A percentile compares a stretch with the other conserved stretches of the same genome.
Evolutionary conservation across 192 early-diverging fungal genomes (phyloP).

Genomic region (Coemansia sp.): DNA sequence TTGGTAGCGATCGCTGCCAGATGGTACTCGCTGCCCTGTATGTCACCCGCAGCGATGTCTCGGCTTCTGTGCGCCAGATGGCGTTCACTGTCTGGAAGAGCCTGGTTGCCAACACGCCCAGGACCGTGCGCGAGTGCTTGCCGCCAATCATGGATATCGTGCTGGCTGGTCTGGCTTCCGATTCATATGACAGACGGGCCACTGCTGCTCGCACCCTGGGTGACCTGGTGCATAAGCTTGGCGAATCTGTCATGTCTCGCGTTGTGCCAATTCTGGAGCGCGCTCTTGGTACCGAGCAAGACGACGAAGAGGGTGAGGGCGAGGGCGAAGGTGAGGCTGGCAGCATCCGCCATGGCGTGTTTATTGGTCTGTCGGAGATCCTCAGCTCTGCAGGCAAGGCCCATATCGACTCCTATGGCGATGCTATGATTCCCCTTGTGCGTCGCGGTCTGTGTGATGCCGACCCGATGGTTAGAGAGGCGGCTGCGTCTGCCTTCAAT

Average conservation of each 20-base stretch:
- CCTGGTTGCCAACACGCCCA: conserved; percentile 93
- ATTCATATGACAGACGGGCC: conserved; percentile 73
- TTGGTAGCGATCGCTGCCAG: conserved; percentile 84
- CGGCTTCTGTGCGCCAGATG: conserved; percentile 80
- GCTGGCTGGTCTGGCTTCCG: conserved; percentile 71
- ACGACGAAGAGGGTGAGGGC: conserved; percentile 6
- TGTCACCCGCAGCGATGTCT: conserved; percentile 82
- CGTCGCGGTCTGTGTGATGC: conserved; percentile 81
- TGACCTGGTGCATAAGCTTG: conserved; percentile 92
- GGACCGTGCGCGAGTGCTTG: conserved; percentile 93
- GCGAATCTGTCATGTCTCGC: conserved; percentile 81
- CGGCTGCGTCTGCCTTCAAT: conserved; percentile 91
- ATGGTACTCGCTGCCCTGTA: conserved; percentile 86
- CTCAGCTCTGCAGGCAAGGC: conserved; percentile 79
- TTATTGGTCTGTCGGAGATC: conserved; percentile 88
- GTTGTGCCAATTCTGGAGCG: conserved; percentile 89
- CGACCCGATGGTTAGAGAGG: conserved; percentile 83
- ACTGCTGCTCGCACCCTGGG: conserved; percentile 89
- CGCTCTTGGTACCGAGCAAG: conserved; percentile 52
- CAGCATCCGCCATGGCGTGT: conserved; percentile 82
- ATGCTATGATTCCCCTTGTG: conserved; percentile 79
- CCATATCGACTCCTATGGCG: conserved; percentile 80
- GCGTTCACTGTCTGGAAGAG: conserved; percentile 92
- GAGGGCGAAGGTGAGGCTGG: conserved; percentile 50
- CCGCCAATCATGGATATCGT: conserved; percentile 89